A percentile compares a stretch with the other conserved stretches of the same genome.
phyloP scores from a whole-genome alignment of 1,284 basidiomycete genomes.

The Sporisorium scitamineum region DNA sequence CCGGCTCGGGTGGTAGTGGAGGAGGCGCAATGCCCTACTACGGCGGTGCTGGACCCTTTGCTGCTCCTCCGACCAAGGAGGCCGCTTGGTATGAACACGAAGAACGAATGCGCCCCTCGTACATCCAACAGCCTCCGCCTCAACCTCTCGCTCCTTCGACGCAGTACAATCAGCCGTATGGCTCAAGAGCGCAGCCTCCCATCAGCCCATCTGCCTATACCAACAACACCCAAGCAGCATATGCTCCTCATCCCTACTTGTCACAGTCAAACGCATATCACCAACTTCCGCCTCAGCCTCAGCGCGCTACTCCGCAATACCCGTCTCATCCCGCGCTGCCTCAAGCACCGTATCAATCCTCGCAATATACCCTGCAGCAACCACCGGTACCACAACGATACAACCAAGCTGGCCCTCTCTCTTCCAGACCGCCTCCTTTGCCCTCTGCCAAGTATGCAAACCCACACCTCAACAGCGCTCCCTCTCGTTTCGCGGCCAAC shows the following conservation, averaged over 20 bases:
- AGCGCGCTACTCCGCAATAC: slow-evolving; percentile 19
- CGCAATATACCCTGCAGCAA: slow-evolving; percentile 37
- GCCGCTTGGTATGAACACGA: slow-evolving; percentile 65
- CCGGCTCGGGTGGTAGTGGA: slow-evolving; percentile 20
- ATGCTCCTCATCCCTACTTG: slow-evolving; percentile 13
- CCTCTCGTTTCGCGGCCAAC: slow-evolving; percentile 40
- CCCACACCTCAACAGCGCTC: slow-evolving; percentile 39
- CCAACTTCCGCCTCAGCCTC: slow-evolving; percentile 13
- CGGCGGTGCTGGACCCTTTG: slow-evolving; percentile 11
- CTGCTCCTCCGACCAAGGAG: slow-evolving; percentile 32
- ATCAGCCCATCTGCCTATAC: slow-evolving; percentile 30
- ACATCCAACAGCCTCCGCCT: slow-evolving; percentile 54
- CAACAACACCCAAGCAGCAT: slow-evolving; percentile 13
- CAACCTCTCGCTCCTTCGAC: slow-evolving; percentile 26
- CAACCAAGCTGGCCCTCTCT: slow-evolving; percentile 4
- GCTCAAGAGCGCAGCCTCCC: slow-evolving; percentile 20
- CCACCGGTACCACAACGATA: slow-evolving; percentile 25
- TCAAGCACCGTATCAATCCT: slow-evolving; percentile 5
- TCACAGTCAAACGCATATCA: slow-evolving; percentile 19
- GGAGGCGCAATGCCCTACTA: slow-evolving; percentile 20
- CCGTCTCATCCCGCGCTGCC: neutral
- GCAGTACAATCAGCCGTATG: slow-evolving; percentile 33
- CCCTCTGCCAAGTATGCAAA: slow-evolving; percentile 48
- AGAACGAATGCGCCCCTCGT: slow-evolving; percentile 60
- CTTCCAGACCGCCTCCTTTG: slow-evolving; percentile 35